Evolutionary conservation across 768 basidiomycete species (phyloP).

Genomic region (Candolleomyces eurysporus): DNA sequence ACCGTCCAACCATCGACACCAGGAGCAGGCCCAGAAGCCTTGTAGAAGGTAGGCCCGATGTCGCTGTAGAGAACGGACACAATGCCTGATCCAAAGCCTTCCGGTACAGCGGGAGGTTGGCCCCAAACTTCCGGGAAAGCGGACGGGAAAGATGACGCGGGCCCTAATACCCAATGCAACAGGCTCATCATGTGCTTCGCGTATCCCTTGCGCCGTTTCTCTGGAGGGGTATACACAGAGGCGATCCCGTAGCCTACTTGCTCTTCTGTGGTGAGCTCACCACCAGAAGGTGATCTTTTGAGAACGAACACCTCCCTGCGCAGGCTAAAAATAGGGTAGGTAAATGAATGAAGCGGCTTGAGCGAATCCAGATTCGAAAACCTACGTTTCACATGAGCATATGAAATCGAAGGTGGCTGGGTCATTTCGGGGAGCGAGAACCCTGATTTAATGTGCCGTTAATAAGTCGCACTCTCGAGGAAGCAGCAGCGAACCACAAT

Average conservation of each 20-base stretch:
- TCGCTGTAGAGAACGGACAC: conserved; percentile 30
- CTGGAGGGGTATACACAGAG: conserved; percentile 52
- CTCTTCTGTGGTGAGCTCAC: conserved; percentile 17
- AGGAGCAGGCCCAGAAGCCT: conserved; percentile 12
- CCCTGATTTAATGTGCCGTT: conserved; percentile 36
- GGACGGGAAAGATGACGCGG: conserved; percentile 9
- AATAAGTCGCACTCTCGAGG: too few species aligned
- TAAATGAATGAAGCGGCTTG: neutral
- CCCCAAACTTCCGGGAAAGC: conserved; percentile 20
- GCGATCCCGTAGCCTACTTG: conserved; percentile 52
- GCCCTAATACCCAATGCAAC: conserved; percentile 42
- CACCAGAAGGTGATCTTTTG: conserved; percentile 8
- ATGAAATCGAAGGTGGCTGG: conserved; percentile 52
- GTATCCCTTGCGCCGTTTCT: conserved; percentile 53
- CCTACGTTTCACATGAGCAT: conserved; percentile 63
- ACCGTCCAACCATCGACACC: conserved; percentile 42
- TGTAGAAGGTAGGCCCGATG: conserved; percentile 11
- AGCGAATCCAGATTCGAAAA: conserved; percentile 7
- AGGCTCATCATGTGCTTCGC: conserved; percentile 63
- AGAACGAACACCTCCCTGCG: conserved; percentile 29
- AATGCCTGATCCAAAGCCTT: conserved; percentile 13
- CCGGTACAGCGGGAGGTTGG: conserved; percentile 14
- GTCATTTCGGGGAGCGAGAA: conserved; percentile 51
- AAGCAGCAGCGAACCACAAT: conserved; percentile 3
- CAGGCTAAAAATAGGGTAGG: conserved; percentile 17